Conservation (phyloP, 2,329 filamentous ascomycete genomes). For the Cryoendolithus antarcticus region DNA sequence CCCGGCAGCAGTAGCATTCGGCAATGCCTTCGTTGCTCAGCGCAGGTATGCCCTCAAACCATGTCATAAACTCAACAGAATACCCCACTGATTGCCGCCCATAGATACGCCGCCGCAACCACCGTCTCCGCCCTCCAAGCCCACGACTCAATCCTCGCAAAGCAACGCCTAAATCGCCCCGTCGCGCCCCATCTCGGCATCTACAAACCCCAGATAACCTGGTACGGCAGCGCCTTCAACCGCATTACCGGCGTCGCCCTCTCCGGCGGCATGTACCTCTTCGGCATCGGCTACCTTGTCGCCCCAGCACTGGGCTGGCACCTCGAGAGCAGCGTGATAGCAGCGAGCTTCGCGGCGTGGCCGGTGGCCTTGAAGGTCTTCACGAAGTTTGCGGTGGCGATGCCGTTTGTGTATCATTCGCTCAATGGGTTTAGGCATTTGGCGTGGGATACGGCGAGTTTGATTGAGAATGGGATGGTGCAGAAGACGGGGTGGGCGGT, state of each 20-base stretch:
- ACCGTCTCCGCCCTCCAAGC: slow-evolving; percentile 37
- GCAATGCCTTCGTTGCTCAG: slow-evolving; percentile 30
- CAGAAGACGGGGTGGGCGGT: slow-evolving; percentile 54
- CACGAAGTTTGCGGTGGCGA: slow-evolving; percentile 46
- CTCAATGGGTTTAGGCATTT: slow-evolving; percentile 62
- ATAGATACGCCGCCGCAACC: slow-evolving; percentile 38
- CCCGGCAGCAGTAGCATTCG: slow-evolving; percentile 29
- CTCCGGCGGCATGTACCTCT: slow-evolving; percentile 65
- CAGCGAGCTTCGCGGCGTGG: slow-evolving; percentile 51
- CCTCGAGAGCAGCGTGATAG: slow-evolving; percentile 51
- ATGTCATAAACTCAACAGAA: slow-evolving; percentile 1
- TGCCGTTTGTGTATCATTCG: slow-evolving; percentile 56
- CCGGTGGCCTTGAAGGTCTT: slow-evolving; percentile 46
- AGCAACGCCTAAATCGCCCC: slow-evolving; percentile 71
- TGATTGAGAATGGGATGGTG: slow-evolving; percentile 52
- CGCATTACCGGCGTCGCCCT: slow-evolving; percentile 68
- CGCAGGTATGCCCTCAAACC: slow-evolving; percentile 31
- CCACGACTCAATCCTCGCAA: slow-evolving; percentile 55
- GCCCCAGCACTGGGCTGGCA: slow-evolving; percentile 65
- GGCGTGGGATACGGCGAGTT: slow-evolving; percentile 53
- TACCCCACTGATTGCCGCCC: neutral
- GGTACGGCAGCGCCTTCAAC: slow-evolving; percentile 63
- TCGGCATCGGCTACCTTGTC: slow-evolving; percentile 67
- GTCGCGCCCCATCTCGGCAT: slow-evolving; percentile 74
- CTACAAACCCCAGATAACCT: slow-evolving; percentile 80